Percentiles rank a stretch among this genome's conserved stretches.
These are phyloP conservation scores for Paulownia fortunei DNA, from an alignment of 257 asterid genomes.

Conservation along the genomic window DNA sequence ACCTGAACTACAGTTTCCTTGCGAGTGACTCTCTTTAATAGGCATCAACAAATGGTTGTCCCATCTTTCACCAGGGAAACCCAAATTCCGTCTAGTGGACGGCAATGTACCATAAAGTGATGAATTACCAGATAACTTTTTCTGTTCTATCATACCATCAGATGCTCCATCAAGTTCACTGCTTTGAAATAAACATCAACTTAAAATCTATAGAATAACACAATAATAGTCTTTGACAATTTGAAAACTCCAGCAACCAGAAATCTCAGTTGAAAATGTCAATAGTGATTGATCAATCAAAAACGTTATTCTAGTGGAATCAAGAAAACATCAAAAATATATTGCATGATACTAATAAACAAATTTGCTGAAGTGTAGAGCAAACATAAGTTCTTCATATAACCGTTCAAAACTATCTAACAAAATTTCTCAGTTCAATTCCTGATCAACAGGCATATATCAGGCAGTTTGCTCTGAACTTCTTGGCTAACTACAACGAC, in stretches of 20 bases:
- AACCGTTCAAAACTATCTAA: neutral
- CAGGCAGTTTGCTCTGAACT: neutral
- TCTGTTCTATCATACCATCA: slow-evolving; percentile 25
- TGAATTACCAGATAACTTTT: slow-evolving; percentile 25
- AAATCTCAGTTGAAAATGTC: slow-evolving; percentile 9
- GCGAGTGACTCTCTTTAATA: slow-evolving; percentile 30
- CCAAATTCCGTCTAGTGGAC: slow-evolving; percentile 27
- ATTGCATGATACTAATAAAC: neutral
- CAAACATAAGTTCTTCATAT: neutral
- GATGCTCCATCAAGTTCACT: slow-evolving; percentile 45
- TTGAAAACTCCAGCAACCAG: neutral
- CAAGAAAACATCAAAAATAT: neutral
- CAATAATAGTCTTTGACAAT: neutral
- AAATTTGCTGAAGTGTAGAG: neutral
- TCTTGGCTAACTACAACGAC: neutral
- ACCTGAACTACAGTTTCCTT: slow-evolving; percentile 37
- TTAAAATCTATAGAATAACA: slow-evolving; percentile 10
- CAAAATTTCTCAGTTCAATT: neutral
- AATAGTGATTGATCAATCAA: neutral
- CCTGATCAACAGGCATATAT: slow-evolving; percentile 21
- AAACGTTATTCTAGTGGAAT: neutral
- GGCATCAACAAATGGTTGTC: slow-evolving; percentile 19
- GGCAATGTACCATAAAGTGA: slow-evolving; percentile 14
- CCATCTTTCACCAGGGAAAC: slow-evolving; percentile 35
- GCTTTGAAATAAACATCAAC: slow-evolving; percentile 12